These are phyloP conservation scores for Sugiyamaella mastotermitis DNA, from an alignment of 805 yeast genomes.

Conservation along the genomic window DNA sequence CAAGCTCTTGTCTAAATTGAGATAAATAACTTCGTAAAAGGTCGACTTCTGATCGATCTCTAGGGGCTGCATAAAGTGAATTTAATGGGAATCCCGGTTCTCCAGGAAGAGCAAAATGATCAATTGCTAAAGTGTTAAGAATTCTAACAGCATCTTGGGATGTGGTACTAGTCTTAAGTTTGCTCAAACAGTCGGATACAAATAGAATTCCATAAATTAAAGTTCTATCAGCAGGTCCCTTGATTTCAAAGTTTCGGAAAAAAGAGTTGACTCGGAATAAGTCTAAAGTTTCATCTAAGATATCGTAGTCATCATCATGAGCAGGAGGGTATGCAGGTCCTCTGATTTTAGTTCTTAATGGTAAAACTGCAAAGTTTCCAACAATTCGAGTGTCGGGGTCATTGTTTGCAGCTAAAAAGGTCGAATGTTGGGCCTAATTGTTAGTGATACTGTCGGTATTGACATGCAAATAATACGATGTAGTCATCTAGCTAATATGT, in stretches of 20 bases:
- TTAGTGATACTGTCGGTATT: background rate
- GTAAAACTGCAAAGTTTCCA: conserved; percentile 74
- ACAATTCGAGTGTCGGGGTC: conserved; percentile 37
- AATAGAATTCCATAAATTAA: conserved; percentile 89
- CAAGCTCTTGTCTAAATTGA: conserved; percentile 93
- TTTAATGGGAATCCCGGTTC: conserved; percentile 92
- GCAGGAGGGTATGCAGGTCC: conserved; percentile 87
- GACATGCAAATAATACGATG: background rate
- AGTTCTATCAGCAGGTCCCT: conserved; percentile 89
- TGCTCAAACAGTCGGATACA: conserved; percentile 75
- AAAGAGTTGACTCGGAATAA: conserved; percentile 93
- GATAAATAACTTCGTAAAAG: conserved; percentile 73
- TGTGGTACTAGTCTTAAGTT: conserved; percentile 45
- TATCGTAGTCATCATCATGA: conserved; percentile 68
- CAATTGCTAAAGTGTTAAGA: conserved; percentile 82
- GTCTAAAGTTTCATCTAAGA: conserved; percentile 85
- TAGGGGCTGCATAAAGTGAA: conserved; percentile 67
- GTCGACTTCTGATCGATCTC: conserved; percentile 69
- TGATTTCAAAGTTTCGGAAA: conserved; percentile 94
- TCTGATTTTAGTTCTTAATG: conserved; percentile 74
- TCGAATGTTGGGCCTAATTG: conserved; percentile 31
- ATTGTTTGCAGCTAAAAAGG: conserved; percentile 27
- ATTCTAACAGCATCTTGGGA: conserved; percentile 37
- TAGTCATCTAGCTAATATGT: background rate
- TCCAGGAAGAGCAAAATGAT: conserved; percentile 88